Conservation (phyloP, 2,329 filamentous ascomycete species). For the Scytalidium sp. region DNA sequence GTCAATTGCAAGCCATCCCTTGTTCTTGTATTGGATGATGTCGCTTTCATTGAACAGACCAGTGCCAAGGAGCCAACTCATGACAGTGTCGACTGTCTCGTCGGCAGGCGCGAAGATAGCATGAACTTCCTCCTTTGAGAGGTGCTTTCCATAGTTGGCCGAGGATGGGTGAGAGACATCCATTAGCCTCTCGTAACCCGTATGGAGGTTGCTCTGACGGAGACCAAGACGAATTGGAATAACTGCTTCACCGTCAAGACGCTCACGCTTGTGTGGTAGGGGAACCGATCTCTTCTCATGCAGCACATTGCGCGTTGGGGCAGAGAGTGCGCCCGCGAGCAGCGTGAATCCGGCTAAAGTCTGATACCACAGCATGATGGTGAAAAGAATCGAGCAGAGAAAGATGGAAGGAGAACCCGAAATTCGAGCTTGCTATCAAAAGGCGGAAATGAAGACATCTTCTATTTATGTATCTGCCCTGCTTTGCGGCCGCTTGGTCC, state of each 20-base stretch:
- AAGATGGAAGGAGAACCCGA: too few relatives aligned
- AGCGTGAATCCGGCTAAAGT: too few relatives aligned
- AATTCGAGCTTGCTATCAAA: too few relatives aligned
- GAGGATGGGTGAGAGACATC: slow-evolving; percentile 27
- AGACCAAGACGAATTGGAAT: slow-evolving; percentile 3
- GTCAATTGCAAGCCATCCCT: slow-evolving; percentile 34
- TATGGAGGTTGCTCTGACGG: slow-evolving; percentile 4
- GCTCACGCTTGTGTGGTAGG: slow-evolving; percentile 1
- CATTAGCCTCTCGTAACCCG: slow-evolving; percentile 6
- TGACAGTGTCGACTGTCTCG: slow-evolving; percentile 31
- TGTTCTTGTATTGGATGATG: slow-evolving; percentile 28
- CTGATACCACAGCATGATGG: background rate
- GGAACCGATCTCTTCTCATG: too few relatives aligned
- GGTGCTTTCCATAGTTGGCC: slow-evolving; percentile 43
- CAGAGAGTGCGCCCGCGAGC: too few relatives aligned
- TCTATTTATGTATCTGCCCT: too few relatives aligned
- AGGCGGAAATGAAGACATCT: too few relatives aligned
- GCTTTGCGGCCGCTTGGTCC: too few relatives aligned
- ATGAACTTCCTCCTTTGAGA: slow-evolving; percentile 34
- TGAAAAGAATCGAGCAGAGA: too few relatives aligned
- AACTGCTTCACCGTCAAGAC: slow-evolving; percentile 1
- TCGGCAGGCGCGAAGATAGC: slow-evolving; percentile 38
- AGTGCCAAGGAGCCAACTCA: slow-evolving; percentile 29
- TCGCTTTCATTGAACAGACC: slow-evolving; percentile 27
- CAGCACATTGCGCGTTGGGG: too few relatives aligned